A percentile compares a stretch with the other conserved stretches of the same genome.
These are phyloP conservation scores for Plasmopara viticola DNA, from an alignment of 352 stramenopile species.

Conservation along the genomic window DNA sequence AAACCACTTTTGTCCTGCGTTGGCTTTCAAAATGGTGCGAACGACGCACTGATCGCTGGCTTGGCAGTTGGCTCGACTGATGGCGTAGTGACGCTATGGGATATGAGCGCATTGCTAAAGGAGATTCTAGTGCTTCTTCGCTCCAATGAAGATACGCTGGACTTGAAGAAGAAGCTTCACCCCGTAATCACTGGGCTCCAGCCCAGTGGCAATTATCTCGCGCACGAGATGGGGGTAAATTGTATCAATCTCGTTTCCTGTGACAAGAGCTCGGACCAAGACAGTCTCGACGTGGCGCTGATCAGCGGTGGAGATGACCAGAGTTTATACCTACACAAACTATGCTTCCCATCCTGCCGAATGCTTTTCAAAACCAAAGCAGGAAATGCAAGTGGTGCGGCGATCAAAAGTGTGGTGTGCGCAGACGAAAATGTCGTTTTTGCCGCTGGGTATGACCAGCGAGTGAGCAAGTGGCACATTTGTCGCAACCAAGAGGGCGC, in stretches of 20 bases:
- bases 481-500: conserved; percentile 2
- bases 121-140: conserved; percentile 12
- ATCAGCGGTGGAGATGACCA: conserved; percentile 82
- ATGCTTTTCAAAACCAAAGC: conserved; percentile 26
- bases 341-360: conserved; percentile 31
- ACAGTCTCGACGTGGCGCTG: conserved; percentile 36
- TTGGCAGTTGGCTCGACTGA: conserved; percentile 79
- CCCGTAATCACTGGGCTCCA: conserved; percentile 22
- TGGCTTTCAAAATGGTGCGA: conserved; percentile 26
- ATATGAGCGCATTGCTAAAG: conserved; percentile 35
- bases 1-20: conserved; percentile 79
- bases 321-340: conserved; percentile 41
- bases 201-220: conserved; percentile 52
- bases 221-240: conserved; percentile 82
- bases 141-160: conserved; percentile 5
- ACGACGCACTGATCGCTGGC: conserved; percentile 22
- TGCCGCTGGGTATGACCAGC: conserved; percentile 78
- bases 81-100: conserved; percentile 71
- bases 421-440: conserved; percentile 38
- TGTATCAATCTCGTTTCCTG: conserved; percentile 38
- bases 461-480: conserved; percentile 66
- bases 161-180: conserved; percentile 19
- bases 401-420: conserved; percentile 64
- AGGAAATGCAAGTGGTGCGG: conserved; percentile 73
- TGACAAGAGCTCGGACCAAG: conserved; percentile 9